A percentile compares a stretch with the other conserved stretches of the same genome.
These are phyloP conservation scores for Fusarium sp. DNA, from an alignment of 2,329 filamentous ascomycete genomes.

Conservation along the genomic window DNA sequence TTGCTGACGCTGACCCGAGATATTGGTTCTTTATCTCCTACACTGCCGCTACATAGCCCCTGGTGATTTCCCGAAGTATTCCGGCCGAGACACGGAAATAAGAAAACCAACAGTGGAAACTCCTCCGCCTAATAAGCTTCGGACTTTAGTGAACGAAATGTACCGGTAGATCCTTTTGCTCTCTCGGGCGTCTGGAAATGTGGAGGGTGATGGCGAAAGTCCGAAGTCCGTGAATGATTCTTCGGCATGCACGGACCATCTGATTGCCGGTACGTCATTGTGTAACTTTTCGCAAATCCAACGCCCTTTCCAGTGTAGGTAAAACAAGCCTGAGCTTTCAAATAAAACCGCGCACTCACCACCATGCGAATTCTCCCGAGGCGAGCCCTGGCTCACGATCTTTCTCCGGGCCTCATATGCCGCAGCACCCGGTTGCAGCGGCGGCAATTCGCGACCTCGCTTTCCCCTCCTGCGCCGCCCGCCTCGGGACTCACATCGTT, in stretches of 20 bases:
- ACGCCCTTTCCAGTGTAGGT: slow-evolving; percentile 22
- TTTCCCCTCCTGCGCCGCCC: slow-evolving; percentile 60
- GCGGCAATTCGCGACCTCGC: slow-evolving; percentile 52
- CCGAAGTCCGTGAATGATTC: slow-evolving; percentile 33
- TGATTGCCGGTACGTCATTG: slow-evolving; percentile 41
- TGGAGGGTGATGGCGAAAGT: slow-evolving; percentile 23
- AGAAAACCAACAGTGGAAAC: not conserved
- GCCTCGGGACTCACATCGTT: slow-evolving; percentile 69
- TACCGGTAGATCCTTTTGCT: slow-evolving; percentile 11
- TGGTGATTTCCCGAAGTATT: not conserved
- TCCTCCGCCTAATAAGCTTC: slow-evolving; percentile 19
- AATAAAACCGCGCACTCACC: slow-evolving; percentile 31
- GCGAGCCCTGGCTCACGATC: slow-evolving; percentile 37
- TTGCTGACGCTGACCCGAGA: slow-evolving; percentile 15
- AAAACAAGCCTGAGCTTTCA: slow-evolving; percentile 14
- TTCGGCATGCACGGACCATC: slow-evolving; percentile 39
- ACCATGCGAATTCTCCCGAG: slow-evolving; percentile 48
- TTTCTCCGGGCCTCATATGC: slow-evolving; percentile 47
- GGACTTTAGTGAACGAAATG: slow-evolving; percentile 8
- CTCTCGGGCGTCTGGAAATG: slow-evolving; percentile 11
- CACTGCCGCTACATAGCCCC: slow-evolving; percentile 4
- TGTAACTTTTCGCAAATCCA: slow-evolving; percentile 44
- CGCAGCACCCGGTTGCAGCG: slow-evolving; percentile 54
- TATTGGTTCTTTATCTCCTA: slow-evolving; percentile 4
- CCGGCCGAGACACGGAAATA: slow-evolving; percentile 19